Percentiles rank a stretch among this genome's conserved stretches.
Conservation (phyloP, 257 asterid genomes). For the Linaria vulgaris region DNA sequence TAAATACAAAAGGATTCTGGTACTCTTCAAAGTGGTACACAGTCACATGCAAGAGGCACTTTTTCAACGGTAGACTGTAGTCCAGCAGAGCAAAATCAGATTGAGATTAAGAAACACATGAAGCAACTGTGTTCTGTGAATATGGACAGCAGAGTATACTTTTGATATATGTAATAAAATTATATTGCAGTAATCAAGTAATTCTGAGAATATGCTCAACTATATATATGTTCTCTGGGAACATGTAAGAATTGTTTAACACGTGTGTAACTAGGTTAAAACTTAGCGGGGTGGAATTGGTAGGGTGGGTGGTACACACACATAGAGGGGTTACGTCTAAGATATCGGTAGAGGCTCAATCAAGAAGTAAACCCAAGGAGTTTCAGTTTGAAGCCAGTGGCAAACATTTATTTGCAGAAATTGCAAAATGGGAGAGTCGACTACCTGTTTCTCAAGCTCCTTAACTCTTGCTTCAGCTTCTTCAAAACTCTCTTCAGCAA, state of each 20-base stretch:
- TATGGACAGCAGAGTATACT: no score
- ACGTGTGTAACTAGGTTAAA: slow-evolving; percentile 3
- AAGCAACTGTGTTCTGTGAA: slow-evolving; percentile 9
- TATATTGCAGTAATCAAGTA: slow-evolving; percentile 10
- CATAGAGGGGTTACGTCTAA: background rate
- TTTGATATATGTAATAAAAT: background rate
- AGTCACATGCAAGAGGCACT: slow-evolving; percentile 1
- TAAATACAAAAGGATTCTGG: background rate
- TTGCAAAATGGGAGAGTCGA: slow-evolving; percentile 21
- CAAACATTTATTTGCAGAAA: slow-evolving; percentile 8
- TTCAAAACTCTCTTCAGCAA: slow-evolving; percentile 68
- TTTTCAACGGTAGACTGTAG: slow-evolving; percentile 1
- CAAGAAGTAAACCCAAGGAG: slow-evolving; percentile 9
- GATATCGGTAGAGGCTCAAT: background rate
- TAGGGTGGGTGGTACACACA: background rate
- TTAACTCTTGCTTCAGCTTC: slow-evolving; percentile 88
- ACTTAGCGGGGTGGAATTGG: slow-evolving; percentile 10
- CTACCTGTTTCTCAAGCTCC: slow-evolving; percentile 98
- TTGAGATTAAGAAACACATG: slow-evolving; percentile 22
- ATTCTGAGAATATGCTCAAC: background rate
- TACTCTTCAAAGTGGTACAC: background rate
- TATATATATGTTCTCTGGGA: slow-evolving; percentile 10
- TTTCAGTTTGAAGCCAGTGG: slow-evolving; percentile 21
- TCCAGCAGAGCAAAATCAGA: slow-evolving; percentile 7
- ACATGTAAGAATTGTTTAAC: background rate